phyloP scores from a whole-genome alignment of 1,284 basidiomycete species.

The Marasmius sp. region DNA sequence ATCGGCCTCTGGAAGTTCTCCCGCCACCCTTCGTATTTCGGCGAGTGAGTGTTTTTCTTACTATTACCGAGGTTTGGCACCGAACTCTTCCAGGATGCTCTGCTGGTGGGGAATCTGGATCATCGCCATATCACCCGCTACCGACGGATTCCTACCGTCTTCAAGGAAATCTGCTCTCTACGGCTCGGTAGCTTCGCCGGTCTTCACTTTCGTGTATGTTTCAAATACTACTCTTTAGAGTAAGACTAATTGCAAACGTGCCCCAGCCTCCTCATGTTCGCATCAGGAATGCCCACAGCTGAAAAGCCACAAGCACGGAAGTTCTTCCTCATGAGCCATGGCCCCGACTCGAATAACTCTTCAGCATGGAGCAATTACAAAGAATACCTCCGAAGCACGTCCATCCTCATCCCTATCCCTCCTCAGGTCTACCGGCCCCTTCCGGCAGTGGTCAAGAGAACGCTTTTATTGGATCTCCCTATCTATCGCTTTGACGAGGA shows the following conservation, averaged over 20 bases:
- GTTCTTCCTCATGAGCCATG: constrained; percentile 61
- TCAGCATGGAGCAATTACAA: constrained; percentile 59
- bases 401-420: constrained; percentile 67
- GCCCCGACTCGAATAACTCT: constrained; percentile 30
- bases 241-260: not conserved
- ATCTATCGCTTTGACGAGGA: constrained; percentile 60
- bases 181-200: constrained; percentile 58
- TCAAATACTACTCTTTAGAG: not conserved
- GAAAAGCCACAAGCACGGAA: constrained; percentile 71
- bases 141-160: constrained; percentile 41
- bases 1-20: constrained; percentile 60
- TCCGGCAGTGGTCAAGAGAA: constrained; percentile 57
- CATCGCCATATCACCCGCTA: constrained; percentile 58
- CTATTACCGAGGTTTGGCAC: not conserved
- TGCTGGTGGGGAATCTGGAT: constrained; percentile 79
- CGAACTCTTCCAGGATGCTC: constrained; percentile 46
- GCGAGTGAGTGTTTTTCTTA: constrained; percentile 49
- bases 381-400: constrained; percentile 58
- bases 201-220: constrained; percentile 64
- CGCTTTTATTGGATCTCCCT: constrained; percentile 63
- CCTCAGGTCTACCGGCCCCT: constrained; percentile 56
- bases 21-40: constrained; percentile 75
- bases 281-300: constrained; percentile 69
- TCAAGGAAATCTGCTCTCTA: constrained; percentile 55
- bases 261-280: constrained; percentile 61